Evolutionary conservation across 176 grass and related monocot genomes (phyloP).

Genomic region (Elymus sibiricus): DNA sequence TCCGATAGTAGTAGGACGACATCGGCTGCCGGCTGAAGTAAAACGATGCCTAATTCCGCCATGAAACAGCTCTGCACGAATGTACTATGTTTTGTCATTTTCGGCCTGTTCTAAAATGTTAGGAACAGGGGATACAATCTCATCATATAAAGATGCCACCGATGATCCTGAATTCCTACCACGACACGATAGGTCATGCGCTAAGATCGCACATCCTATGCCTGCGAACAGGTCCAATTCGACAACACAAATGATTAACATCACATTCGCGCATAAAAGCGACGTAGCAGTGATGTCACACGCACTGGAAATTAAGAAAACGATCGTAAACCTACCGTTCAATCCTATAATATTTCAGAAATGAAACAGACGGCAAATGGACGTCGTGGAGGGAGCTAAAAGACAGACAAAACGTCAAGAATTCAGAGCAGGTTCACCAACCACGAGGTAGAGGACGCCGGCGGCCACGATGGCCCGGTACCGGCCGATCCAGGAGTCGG

Average conservation of each 20-base stretch:
- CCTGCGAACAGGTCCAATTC: neutral
- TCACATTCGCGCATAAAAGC: neutral
- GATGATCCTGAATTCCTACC: neutral
- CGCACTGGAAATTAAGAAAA: neutral
- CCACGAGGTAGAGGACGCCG: constrained; percentile 46
- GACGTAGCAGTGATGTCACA: neutral
- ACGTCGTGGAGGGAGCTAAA: neutral
- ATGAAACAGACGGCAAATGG: neutral
- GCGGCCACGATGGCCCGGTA: constrained; percentile 37
- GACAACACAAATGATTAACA: neutral
- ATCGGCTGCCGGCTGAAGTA: no score
- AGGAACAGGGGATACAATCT: no score
- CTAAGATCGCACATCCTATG: no score
- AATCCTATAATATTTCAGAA: neutral
- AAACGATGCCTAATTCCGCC: no score
- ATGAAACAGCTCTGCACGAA: no score
- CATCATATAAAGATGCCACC: neutral
- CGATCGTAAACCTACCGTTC: neutral
- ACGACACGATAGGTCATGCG: neutral
- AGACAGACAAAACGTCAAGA: neutral
- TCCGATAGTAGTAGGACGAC: no score
- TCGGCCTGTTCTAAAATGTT: no score
- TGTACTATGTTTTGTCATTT: no score
- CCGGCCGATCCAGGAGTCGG: constrained; percentile 58
- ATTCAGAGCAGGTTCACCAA: neutral